Conservation (phyloP, 225 moss, liverwort and hornwort genomes). For the Asterella californica region DNA sequence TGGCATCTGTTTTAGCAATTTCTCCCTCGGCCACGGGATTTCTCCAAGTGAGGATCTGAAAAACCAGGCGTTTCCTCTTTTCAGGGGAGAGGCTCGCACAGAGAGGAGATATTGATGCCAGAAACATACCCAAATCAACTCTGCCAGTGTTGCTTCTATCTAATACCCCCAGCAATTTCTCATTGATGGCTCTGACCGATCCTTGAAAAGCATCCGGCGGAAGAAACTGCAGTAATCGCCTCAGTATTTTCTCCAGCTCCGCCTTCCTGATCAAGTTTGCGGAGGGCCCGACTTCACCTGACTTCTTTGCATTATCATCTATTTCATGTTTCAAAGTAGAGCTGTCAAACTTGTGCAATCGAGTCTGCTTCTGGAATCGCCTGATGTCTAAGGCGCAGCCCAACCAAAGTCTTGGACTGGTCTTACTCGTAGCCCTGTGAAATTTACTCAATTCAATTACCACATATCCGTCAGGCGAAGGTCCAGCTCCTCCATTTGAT, state of each 20-base stretch:
- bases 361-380: slow-evolving; percentile 84
- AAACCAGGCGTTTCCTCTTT: slow-evolving; percentile 78
- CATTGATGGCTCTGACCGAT: slow-evolving; percentile 87
- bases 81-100: slow-evolving; percentile 64
- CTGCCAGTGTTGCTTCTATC: slow-evolving; percentile 65
- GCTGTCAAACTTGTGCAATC: slow-evolving; percentile 68
- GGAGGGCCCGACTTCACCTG: slow-evolving; percentile 41
- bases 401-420: slow-evolving; percentile 80
- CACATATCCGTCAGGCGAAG: slow-evolving; percentile 37
- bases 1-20: slow-evolving; percentile 77
- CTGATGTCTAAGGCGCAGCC: slow-evolving; percentile 67
- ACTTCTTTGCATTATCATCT: slow-evolving; percentile 58
- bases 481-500: slow-evolving; percentile 42
- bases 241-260: slow-evolving; percentile 77
- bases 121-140: slow-evolving; percentile 89
- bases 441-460: slow-evolving; percentile 72
- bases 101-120: slow-evolving; percentile 79
- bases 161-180: slow-evolving; percentile 66
- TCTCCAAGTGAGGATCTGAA: slow-evolving; percentile 74
- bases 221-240: slow-evolving; percentile 57
- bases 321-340: slow-evolving; percentile 48
- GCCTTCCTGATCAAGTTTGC: slow-evolving; percentile 85
- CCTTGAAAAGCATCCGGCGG: slow-evolving; percentile 79
- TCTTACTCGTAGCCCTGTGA: slow-evolving; percentile 64
- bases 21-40: slow-evolving; percentile 63